Base-by-base conservation (phyloP, 495 filamentous ascomycete genomes). In the Stereocaulon alpinum region DNA sequence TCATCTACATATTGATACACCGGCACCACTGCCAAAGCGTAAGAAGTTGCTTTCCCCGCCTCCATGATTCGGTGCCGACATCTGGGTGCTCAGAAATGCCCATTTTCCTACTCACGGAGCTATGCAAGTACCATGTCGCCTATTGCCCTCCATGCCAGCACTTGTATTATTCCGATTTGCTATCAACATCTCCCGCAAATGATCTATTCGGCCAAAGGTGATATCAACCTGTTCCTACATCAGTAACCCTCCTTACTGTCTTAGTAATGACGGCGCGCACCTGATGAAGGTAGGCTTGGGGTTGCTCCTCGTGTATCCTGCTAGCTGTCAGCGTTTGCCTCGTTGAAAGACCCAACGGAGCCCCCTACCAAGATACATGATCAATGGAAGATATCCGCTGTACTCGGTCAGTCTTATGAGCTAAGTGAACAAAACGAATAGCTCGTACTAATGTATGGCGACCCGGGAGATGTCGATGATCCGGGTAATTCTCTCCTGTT, bases 361-460 rank as follows among this genome's bases (percentile, higher is more conserved):
- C n/a, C 61, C 24, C 82, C 65, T 85, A 95, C 90, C 93, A 64
- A 98, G 86, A 74, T 96, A 98, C 73, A 98, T 78, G 71, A 98
- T 94, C 74, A 98, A 75, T 70, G 93, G 93, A 49, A 98, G 80
- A 71, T 96, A 98, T 72, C 93, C 93, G 77, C 91, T 95, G 67
- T 24, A 15, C 17, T 30, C n/a, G 44, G n/a, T 68, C 54, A 55
- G 44, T 48, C 27, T 30, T 3, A 29, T 17, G 24, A 34, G 3
- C n/a, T 6, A 15, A 58, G 29, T 41, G 14, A 58, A 37, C 2
- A 55, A 52, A 41, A 20, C 53, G 37, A 45, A 40, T 34, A 41
- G 29, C 63, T 43, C 82, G 50, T 82, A 95, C 91, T 97, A 98
- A 77, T 98, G 93, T 70, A 98, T 87, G n/a, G 89, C 89, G 63